Evolutionary conservation across 176 grass and related monocot genomes (phyloP).

Genomic region (Aegilops umbellulata): DNA sequence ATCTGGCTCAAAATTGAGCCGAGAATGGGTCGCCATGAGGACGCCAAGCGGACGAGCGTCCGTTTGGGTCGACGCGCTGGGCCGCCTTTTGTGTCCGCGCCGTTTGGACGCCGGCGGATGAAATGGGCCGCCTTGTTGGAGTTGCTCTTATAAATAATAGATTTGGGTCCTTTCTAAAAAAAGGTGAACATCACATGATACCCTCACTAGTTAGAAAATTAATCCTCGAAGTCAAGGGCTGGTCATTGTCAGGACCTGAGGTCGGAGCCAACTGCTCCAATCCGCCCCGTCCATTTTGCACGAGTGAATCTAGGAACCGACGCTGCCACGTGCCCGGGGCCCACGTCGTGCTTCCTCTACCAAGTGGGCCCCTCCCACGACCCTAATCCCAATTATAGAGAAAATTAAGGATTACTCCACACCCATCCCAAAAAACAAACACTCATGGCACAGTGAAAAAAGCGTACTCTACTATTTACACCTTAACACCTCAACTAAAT

Average conservation of each 20-base stretch:
- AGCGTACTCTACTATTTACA: neutral
- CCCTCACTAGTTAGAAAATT: no score
- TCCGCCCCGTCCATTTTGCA: constrained; percentile 32
- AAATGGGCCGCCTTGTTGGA: no score
- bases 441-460: neutral
- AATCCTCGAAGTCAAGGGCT: no score
- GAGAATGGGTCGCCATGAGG: no score
- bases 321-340: constrained; percentile 27
- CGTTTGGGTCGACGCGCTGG: no score
- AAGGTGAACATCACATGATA: no score
- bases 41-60: no score
- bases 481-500: neutral
- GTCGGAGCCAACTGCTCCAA: neutral
- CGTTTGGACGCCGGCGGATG: no score
- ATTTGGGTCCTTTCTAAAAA: no score
- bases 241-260: constrained; percentile 9
- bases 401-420: neutral
- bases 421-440: neutral
- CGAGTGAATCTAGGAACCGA: constrained; percentile 43
- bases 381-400: neutral
- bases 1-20: no score
- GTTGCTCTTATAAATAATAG: no score
- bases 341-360: constrained; percentile 12
- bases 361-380: neutral
- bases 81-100: no score